Evolutionary conservation across 306 rosid species (phyloP), one percentile per base, ranked within the genome.

Genomic region (Oxytropis ochrocephala): DNA sequence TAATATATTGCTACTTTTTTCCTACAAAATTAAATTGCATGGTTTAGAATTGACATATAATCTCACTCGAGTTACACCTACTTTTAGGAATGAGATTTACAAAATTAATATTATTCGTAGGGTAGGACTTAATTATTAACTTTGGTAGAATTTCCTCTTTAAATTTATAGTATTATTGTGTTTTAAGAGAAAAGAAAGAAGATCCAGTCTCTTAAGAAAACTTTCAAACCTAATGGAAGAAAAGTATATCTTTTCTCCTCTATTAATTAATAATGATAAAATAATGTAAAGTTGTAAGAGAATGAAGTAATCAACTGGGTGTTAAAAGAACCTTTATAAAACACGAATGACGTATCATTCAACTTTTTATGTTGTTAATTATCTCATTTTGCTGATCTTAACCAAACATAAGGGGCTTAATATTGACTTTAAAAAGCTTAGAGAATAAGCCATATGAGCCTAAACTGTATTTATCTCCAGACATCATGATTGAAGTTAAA

Each of bases 321-420:
- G 38, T 41, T 41, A 52, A 41, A 64, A 41, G 14, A 41, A 12
- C 64, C 41, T 38, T 73, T 21, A 53, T 33, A 30, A 64, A 29
- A 53, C 48, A 64, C 17, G 6, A 43, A 43, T 32, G 58, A 44
- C 66, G 66, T 18, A 42, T 53, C 5, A 43, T 32, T 44, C 5
- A 17, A 19, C 32, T 19, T 43, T 32, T 54, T 30, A 9, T 32
- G 17, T 8, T 43, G 66, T 29, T 65, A 54, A 46, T 30, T 44
- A 18, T 64, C 67, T 64, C 66, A 74, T 64, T 74, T 64, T 53
- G 54, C 59, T 43, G 1, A 43, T 74, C 18, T 54, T 64, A 64
- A 54, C 67, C 56, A 65, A 44, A 43, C 59, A 44, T 32, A n/a
- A 5, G 58, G 42, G 19, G 72, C 41, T 18, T 67, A 33, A 59